phyloP scores from a whole-genome alignment of 2,329 filamentous ascomycete genomes.

The Cryphonectria radicalis region DNA sequence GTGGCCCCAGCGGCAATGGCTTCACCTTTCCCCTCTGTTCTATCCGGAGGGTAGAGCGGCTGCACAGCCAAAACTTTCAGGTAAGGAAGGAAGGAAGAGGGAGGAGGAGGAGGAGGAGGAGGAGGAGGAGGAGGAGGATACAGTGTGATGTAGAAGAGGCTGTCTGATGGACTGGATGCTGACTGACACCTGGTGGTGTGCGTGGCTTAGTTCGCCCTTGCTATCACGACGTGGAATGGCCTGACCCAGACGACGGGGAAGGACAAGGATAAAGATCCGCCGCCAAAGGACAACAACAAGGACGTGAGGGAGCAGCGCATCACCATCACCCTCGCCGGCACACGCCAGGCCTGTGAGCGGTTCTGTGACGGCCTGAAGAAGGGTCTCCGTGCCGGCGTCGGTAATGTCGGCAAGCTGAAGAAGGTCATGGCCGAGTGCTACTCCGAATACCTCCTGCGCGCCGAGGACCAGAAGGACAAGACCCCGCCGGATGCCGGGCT shows the following conservation, averaged over 20 bases:
- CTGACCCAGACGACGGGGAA: conserved; percentile 61
- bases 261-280: conserved; percentile 51
- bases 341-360: conserved; percentile 84
- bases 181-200: neutral
- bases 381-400: conserved; percentile 83
- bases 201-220: conserved; percentile 73
- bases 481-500: conserved; percentile 88
- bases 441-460: conserved; percentile 78
- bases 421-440: conserved; percentile 84
- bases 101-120: too few relatives aligned
- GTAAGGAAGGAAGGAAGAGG: conserved; percentile 38
- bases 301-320: conserved; percentile 75
- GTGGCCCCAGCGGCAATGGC: conserved; percentile 90
- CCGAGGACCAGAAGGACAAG: conserved; percentile 64
- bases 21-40: conserved; percentile 93
- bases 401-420: conserved; percentile 83
- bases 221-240: conserved; percentile 93
- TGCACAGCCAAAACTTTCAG: conserved; percentile 89
- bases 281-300: conserved; percentile 46
- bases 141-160: neutral
- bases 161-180: neutral
- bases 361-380: conserved; percentile 97
- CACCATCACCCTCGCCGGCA: conserved; percentile 88
- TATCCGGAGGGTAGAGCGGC: conserved; percentile 86
- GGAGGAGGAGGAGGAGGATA: too few relatives aligned